phyloP scores from a whole-genome alignment of 208 protist genomes.

The Phytomonas serpens region DNA sequence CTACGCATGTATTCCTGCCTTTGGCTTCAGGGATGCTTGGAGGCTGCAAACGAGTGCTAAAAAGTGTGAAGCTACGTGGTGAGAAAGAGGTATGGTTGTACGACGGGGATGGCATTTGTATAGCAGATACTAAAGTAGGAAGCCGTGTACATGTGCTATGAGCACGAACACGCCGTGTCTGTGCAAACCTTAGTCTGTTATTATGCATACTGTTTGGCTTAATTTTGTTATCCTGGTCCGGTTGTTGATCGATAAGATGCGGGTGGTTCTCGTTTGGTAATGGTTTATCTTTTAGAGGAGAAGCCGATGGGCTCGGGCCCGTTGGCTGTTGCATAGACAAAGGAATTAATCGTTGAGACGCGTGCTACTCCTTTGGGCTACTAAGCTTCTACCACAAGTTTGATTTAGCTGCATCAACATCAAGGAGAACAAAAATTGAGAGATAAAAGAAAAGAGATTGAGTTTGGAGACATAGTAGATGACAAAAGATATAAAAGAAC shows the following conservation, averaged over 20 bases:
- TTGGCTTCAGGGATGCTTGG: background rate
- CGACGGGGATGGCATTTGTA: background rate
- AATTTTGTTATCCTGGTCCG: background rate
- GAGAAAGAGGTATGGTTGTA: background rate
- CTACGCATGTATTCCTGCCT: background rate
- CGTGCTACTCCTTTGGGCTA: background rate
- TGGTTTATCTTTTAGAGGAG: background rate
- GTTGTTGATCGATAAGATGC: background rate
- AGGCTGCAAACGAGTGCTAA: background rate
- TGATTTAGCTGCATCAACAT: background rate
- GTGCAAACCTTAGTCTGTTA: background rate
- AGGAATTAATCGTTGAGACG: background rate
- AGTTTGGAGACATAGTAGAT: background rate
- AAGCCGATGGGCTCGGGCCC: background rate
- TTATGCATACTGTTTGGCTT: background rate
- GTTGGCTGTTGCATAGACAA: background rate
- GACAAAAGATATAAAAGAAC: background rate
- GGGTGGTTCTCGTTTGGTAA: background rate
- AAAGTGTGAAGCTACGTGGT: background rate
- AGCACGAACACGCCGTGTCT: background rate
- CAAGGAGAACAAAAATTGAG: background rate
- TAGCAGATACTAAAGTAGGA: background rate
- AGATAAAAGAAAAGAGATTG: background rate
- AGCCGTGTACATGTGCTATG: background rate
- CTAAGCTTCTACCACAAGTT: background rate